A percentile compares a stretch with the other conserved stretches of the same genome.
Evolutionary conservation across 2,329 filamentous ascomycete genomes (phyloP).

Genomic region (Aspergillus sp.): DNA sequence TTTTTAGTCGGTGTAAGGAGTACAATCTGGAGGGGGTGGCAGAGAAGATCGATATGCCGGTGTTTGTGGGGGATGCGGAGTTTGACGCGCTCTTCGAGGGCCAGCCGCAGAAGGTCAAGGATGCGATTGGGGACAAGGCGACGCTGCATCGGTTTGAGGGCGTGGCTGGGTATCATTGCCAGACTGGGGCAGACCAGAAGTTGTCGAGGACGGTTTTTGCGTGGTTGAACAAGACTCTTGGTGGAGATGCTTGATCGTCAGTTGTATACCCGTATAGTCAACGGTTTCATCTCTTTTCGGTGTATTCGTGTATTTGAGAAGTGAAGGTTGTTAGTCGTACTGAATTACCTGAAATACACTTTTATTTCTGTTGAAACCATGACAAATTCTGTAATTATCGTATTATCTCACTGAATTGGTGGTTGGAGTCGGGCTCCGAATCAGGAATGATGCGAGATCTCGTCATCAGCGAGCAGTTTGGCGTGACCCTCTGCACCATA

Average conservation of each 20-base stretch:
- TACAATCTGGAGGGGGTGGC: not conserved
- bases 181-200: not conserved
- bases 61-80: slow-evolving; percentile 1
- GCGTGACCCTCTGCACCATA: not conserved
- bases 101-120: not conserved
- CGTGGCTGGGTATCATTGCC: not conserved
- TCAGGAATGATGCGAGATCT: not conserved
- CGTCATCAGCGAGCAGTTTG: slow-evolving; percentile 1
- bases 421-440: not conserved
- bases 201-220: not conserved
- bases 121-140: not conserved
- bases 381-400: too few species aligned
- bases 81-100: not conserved
- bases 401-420: too few species aligned
- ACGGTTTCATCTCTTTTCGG: too few species aligned
- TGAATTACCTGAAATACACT: too few species aligned
- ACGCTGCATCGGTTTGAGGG: not conserved
- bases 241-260: too few species aligned
- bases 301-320: too few species aligned
- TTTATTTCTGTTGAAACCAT: too few species aligned
- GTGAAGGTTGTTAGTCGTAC: too few species aligned
- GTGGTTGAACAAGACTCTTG: not conserved
- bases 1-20: not conserved
- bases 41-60: not conserved
- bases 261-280: too few species aligned